These are phyloP conservation scores for Cordyceps cateniannulata DNA, from an alignment of 2,329 filamentous ascomycete species.

Conservation along the genomic window DNA sequence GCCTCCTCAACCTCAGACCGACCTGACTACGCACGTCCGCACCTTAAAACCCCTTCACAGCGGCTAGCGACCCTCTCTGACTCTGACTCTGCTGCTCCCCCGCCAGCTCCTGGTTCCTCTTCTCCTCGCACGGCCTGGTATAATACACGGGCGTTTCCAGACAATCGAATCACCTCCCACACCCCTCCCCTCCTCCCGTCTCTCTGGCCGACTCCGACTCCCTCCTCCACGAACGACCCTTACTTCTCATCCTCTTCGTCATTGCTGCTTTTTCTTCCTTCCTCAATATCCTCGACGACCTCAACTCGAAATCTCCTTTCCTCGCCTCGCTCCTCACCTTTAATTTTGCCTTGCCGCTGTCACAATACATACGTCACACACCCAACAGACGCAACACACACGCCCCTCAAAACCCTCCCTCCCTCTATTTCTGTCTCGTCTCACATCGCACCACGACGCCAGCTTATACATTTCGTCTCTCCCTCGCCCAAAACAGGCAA, in stretches of 20 bases:
- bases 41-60: background rate
- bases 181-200: background rate
- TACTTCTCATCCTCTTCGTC: background rate
- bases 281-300: background rate
- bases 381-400: background rate
- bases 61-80: background rate
- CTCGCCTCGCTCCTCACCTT: background rate
- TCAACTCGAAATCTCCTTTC: background rate
- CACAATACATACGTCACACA: background rate
- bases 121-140: constrained; percentile 6
- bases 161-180: background rate
- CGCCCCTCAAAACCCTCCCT: background rate
- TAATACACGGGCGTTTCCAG: background rate
- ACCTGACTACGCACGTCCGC: background rate
- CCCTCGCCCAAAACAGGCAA: constrained; percentile 2
- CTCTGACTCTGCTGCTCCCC: background rate
- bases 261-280: background rate
- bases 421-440: background rate
- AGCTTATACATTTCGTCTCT: constrained; percentile 3
- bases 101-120: background rate
- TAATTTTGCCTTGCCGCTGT: background rate
- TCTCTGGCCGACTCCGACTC: background rate
- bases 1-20: background rate
- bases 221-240: background rate
- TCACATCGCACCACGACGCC: background rate